Conservation (phyloP, 2,329 filamentous ascomycete genomes). For the Colletotrichum falcatum region DNA sequence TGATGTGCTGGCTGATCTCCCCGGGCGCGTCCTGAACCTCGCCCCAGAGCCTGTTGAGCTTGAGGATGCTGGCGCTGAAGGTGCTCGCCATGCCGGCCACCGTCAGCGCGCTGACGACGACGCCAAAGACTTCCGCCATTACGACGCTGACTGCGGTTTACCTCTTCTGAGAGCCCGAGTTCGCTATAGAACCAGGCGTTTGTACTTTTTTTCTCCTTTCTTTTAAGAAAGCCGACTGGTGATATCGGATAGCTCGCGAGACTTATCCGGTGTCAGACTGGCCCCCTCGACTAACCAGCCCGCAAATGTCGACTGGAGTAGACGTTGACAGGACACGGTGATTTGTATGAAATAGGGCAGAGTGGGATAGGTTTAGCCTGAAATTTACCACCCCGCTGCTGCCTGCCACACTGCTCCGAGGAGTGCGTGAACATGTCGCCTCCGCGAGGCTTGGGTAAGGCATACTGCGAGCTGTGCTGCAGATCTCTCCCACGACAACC, state of each 20-base stretch:
- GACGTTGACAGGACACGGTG: background rate
- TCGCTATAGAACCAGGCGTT: no score
- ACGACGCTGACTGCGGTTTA: no score
- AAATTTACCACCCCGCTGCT: background rate
- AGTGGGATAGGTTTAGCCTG: background rate
- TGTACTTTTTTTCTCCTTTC: no score
- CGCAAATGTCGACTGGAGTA: background rate
- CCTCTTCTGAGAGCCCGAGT: no score
- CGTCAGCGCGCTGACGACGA: constrained; percentile 25
- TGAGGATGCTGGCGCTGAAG: constrained; percentile 6
- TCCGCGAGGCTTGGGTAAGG: background rate
- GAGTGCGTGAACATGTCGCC: no score
- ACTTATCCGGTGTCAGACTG: no score
- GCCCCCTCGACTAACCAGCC: no score
- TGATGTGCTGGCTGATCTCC: constrained; percentile 8
- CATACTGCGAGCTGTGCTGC: background rate
- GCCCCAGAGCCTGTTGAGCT: constrained; percentile 30
- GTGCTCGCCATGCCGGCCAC: constrained; percentile 19
- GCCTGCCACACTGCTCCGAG: no score
- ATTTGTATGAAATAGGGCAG: background rate
- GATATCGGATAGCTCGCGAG: no score
- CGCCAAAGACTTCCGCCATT: constrained; percentile 32
- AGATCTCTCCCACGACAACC: background rate
- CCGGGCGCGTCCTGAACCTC: constrained; percentile 30
- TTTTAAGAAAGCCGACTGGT: no score